phyloP scores from a whole-genome alignment of 805 yeast genomes.

The Lachancea quebecensis region DNA sequence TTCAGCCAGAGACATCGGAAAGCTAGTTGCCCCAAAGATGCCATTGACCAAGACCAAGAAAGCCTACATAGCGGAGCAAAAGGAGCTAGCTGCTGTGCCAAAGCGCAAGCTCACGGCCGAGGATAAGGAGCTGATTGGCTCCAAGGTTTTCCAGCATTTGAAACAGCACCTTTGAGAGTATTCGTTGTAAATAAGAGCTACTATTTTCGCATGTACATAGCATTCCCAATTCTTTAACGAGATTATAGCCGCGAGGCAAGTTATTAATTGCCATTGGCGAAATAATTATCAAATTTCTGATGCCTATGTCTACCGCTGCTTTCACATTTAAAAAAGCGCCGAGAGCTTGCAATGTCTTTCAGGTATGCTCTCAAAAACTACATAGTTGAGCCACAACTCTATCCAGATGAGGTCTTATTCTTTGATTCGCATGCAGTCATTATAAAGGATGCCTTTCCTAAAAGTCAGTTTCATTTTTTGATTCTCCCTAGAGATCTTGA shows the following conservation, averaged over 20 bases:
- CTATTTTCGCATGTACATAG: slow-evolving; percentile 4
- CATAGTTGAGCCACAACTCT: slow-evolving; percentile 40
- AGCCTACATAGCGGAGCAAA: slow-evolving; percentile 52
- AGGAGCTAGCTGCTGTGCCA: slow-evolving; percentile 39
- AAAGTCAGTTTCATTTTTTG: slow-evolving; percentile 52
- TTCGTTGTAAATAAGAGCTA: background rate
- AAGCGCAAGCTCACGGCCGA: slow-evolving; percentile 37
- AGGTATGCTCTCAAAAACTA: slow-evolving; percentile 42
- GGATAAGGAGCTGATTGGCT: slow-evolving; percentile 39
- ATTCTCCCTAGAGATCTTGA: slow-evolving; percentile 46
- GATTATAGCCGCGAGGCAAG: too few species aligned
- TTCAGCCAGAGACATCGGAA: slow-evolving; percentile 54
- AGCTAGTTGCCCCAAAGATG: slow-evolving; percentile 65
- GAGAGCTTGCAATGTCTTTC: slow-evolving; percentile 35
- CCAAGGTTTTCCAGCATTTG: slow-evolving; percentile 14
- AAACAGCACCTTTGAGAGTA: slow-evolving; percentile 8
- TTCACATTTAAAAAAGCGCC: too few species aligned
- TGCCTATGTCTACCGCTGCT: too few species aligned
- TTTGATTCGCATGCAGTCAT: slow-evolving; percentile 49
- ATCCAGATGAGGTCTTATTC: slow-evolving; percentile 36
- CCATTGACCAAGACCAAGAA: slow-evolving; percentile 61
- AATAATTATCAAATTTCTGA: too few species aligned
- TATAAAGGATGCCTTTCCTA: slow-evolving; percentile 56
- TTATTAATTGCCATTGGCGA: too few species aligned
- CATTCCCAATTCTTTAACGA: slow-evolving; percentile 11